These are phyloP conservation scores for Coniochaeta sp. DNA, from an alignment of 2,329 filamentous ascomycete species.

Conservation along the genomic window DNA sequence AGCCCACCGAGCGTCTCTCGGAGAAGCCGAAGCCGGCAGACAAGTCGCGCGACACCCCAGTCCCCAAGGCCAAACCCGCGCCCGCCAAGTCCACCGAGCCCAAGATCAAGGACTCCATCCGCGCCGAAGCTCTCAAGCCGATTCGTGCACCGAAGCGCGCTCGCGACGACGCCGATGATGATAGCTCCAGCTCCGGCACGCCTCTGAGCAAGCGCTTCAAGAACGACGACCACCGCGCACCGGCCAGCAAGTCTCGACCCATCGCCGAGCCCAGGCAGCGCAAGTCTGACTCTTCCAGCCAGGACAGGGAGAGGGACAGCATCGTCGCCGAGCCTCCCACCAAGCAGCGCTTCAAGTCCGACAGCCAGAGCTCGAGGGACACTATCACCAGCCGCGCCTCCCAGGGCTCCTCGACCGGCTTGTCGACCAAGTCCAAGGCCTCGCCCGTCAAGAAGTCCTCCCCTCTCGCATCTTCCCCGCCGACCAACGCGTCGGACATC, in stretches of 20 bases:
- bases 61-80: constrained; percentile 29
- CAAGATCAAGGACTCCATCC: constrained; percentile 25
- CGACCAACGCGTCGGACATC: constrained; percentile 58
- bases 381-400: neutral
- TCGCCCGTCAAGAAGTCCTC: constrained; percentile 58
- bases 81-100: constrained; percentile 9
- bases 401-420: constrained; percentile 20
- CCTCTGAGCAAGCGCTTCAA: constrained; percentile 53
- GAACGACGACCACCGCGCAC: constrained; percentile 28
- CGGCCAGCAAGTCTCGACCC: constrained; percentile 8
- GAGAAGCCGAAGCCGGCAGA: constrained; percentile 16
- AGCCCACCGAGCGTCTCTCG: constrained; percentile 15
- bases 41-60: constrained; percentile 14
- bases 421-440: constrained; percentile 39
- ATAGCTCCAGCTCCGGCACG: constrained; percentile 53
- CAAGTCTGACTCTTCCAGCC: constrained; percentile 40
- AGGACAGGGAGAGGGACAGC: too few species aligned
- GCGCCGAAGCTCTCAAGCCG: constrained; percentile 18
- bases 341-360: too few species aligned
- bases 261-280: constrained; percentile 30
- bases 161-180: constrained; percentile 45
- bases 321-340: constrained; percentile 29
- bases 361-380: constrained; percentile 7
- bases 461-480: constrained; percentile 57
- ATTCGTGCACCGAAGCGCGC: constrained; percentile 40